These are phyloP conservation scores for Entomophthora muscae DNA, from an alignment of 371 early-diverging fungal species.

Conservation along the genomic window DNA sequence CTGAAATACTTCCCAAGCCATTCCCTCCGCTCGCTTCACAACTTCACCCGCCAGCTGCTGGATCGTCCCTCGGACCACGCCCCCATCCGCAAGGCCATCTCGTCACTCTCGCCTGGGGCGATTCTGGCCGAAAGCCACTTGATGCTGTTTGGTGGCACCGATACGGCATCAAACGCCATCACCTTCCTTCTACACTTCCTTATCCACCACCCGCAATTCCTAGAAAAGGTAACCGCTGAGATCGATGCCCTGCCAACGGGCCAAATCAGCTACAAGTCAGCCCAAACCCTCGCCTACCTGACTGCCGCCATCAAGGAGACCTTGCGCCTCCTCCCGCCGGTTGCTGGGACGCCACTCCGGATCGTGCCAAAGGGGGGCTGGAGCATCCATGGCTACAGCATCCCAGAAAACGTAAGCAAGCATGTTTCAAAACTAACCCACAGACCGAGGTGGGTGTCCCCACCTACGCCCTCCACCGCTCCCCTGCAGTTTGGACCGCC, in stretches of 20 bases:
- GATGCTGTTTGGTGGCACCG: neutral
- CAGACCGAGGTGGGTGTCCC: neutral
- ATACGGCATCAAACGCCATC: neutral
- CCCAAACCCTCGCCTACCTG: conserved; percentile 1
- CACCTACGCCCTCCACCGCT: neutral
- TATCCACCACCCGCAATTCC: neutral
- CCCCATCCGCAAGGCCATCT: neutral
- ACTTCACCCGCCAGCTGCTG: neutral
- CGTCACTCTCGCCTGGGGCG: neutral
- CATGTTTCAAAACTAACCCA: conserved; percentile 22
- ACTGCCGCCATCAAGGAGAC: conserved; percentile 8
- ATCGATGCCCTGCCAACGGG: neutral
- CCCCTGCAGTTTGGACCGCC: neutral
- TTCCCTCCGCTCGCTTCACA: neutral
- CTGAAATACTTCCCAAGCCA: neutral
- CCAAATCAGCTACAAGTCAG: neutral
- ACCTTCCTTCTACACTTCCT: neutral
- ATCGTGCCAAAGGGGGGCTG: conserved; percentile 2
- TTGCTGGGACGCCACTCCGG: neutral
- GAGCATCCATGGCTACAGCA: conserved; percentile 44
- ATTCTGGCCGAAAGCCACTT: neutral
- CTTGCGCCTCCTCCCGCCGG: conserved; percentile 6
- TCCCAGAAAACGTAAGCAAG: conserved; percentile 27
- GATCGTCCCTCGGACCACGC: neutral
- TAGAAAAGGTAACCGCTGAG: neutral